Evolutionary conservation across 106 monocot genomes (phyloP).

Genomic region (Amphibolis antarctica): DNA sequence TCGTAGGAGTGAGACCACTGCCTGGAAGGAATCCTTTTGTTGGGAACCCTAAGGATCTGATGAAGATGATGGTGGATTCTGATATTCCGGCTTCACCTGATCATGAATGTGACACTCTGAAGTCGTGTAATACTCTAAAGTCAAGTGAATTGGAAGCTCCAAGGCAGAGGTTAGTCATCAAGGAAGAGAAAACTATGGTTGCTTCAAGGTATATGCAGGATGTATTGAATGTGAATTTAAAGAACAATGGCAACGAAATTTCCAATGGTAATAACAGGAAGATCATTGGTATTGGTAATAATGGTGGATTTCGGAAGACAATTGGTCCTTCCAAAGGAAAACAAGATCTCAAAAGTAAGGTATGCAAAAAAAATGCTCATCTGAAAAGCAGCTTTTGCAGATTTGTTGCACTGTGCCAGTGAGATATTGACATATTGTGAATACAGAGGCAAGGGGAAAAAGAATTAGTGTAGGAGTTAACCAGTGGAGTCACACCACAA

Average conservation of each 20-base stretch:
- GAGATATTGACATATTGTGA: neutral
- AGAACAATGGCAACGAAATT: conserved; percentile 12
- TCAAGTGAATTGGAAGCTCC: conserved; percentile 31
- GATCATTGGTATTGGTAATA: conserved; percentile 15
- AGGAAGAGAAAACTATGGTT: conserved; percentile 60
- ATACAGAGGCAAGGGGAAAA: too few species aligned
- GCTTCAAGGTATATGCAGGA: conserved; percentile 75
- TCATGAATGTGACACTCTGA: conserved; percentile 7
- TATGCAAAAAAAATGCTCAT: too few species aligned
- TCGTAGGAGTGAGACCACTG: conserved; percentile 68
- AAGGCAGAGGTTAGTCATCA: conserved; percentile 52
- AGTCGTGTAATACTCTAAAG: conserved; percentile 12
- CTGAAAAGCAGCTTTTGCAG: too few species aligned
- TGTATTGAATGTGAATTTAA: conserved; percentile 22
- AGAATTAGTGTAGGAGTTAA: too few species aligned
- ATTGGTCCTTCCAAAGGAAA: conserved; percentile 23
- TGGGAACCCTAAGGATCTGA: conserved; percentile 85
- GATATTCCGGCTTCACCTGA: conserved; percentile 14
- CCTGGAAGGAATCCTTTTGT: conserved; percentile 62
- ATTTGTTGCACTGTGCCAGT: too few species aligned
- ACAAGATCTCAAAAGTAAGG: conserved; percentile 33
- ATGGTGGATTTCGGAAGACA: conserved; percentile 12
- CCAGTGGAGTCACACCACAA: too few species aligned
- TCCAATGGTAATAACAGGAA: conserved; percentile 14
- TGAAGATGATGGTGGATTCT: conserved; percentile 50